phyloP scores from a whole-genome alignment of 2,329 filamentous ascomycete species.

The Penicillium sp. region DNA sequence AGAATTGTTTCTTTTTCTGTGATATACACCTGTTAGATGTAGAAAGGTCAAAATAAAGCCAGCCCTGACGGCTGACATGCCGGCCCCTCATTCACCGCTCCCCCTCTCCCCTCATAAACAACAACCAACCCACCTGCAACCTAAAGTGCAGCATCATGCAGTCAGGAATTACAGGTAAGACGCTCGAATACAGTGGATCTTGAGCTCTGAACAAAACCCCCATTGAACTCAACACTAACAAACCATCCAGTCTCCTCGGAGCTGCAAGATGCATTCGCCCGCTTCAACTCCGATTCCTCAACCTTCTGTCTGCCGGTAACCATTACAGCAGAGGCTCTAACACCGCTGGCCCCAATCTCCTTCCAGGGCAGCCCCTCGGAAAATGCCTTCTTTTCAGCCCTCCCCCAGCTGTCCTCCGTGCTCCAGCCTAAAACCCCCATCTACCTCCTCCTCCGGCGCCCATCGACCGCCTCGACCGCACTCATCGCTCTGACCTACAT shows the following conservation, averaged over 20 bases:
- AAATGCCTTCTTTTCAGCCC: slow-evolving; percentile 51
- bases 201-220: background rate
- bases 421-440: slow-evolving; percentile 56
- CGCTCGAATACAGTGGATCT: background rate
- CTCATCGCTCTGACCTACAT: slow-evolving; percentile 61
- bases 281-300: slow-evolving; percentile 41
- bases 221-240: slow-evolving; percentile 3
- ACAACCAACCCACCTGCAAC: slow-evolving; percentile 7
- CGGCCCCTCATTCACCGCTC: slow-evolving; percentile 28
- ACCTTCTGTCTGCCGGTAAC: slow-evolving; percentile 48
- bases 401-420: slow-evolving; percentile 49
- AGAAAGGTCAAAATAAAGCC: background rate
- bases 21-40: background rate
- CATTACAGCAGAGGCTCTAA: slow-evolving; percentile 46
- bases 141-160: slow-evolving; percentile 39
- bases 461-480: slow-evolving; percentile 26
- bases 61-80: slow-evolving; percentile 10
- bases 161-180: slow-evolving; percentile 49
- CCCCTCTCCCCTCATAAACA: slow-evolving; percentile 24
- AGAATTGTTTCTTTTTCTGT: background rate
- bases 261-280: slow-evolving; percentile 47
- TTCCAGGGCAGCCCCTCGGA: slow-evolving; percentile 40
- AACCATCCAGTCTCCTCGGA: slow-evolving; percentile 43
- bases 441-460: slow-evolving; percentile 60
- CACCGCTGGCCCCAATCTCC: slow-evolving; percentile 39